Evolutionary conservation across 257 asterid genomes (phyloP).

Genomic region (Primulina huaijiensis): DNA sequence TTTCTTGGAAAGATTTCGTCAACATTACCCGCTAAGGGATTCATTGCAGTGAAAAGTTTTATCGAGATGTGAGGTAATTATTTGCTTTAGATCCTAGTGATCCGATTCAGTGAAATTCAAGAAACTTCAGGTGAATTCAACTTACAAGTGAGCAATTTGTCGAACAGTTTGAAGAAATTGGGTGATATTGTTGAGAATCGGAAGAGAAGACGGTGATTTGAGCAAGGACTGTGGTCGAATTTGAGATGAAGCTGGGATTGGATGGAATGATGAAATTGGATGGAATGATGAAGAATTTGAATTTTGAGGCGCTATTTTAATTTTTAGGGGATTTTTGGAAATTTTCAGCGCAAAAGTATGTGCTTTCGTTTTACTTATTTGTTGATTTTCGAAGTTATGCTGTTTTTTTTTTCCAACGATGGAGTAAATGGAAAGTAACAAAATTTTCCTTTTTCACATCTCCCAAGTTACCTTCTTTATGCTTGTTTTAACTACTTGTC

Average conservation of each 20-base stretch:
- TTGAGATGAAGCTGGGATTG: neutral
- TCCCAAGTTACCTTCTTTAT: neutral
- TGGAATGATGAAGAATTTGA: neutral
- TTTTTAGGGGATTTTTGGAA: neutral
- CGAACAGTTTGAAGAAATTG: constrained; percentile 2
- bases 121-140: constrained; percentile 4
- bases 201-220: constrained; percentile 4
- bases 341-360: constrained; percentile 16
- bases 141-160: neutral
- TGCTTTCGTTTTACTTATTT: neutral
- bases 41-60: neutral
- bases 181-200: constrained; percentile 1
- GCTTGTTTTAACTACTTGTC: neutral
- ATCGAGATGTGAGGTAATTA: neutral
- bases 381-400: constrained; percentile 2
- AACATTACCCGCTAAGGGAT: neutral
- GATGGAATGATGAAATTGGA: neutral
- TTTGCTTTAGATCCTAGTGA: constrained; percentile 16
- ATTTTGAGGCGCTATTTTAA: constrained; percentile 4
- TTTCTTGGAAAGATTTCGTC: neutral
- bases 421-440: neutral
- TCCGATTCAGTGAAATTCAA: constrained; percentile 7
- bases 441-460: neutral
- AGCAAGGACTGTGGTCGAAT: neutral
- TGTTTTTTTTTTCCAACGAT: neutral